These are phyloP conservation scores for Mycena vulgaris DNA, from an alignment of 768 basidiomycete genomes.

Conservation along the genomic window DNA sequence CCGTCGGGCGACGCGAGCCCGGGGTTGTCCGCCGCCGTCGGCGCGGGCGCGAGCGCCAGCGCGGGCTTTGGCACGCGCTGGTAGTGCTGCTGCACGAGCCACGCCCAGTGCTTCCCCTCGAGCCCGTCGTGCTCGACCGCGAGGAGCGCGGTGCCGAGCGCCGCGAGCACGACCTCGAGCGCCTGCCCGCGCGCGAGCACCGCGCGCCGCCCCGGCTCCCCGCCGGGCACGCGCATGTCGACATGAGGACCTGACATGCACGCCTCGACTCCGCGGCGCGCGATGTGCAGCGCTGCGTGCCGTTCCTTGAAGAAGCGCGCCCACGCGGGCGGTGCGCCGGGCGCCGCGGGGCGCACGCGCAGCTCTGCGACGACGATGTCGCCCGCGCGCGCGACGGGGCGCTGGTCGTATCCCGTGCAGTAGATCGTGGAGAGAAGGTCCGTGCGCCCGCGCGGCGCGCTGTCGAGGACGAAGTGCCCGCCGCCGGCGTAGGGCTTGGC, in stretches of 20 bases:
- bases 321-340: conserved; percentile 30
- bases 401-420: conserved; percentile 42
- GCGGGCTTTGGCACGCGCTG: neutral
- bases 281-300: conserved; percentile 40
- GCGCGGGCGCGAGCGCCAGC: neutral
- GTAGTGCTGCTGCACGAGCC: conserved; percentile 25
- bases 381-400: conserved; percentile 21
- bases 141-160: conserved; percentile 34
- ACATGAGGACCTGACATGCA: conserved; percentile 38
- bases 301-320: conserved; percentile 41
- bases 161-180: conserved; percentile 38
- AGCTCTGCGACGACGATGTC: conserved; percentile 44
- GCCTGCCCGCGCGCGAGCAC: conserved; percentile 39
- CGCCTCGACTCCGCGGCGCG: conserved; percentile 39
- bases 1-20: conserved; percentile 14
- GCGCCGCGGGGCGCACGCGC: conserved; percentile 32
- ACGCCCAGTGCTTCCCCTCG: conserved; percentile 39
- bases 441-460: conserved; percentile 32
- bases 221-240: conserved; percentile 22
- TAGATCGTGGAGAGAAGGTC: conserved; percentile 43
- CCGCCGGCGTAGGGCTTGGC: conserved; percentile 35
- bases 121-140: conserved; percentile 43
- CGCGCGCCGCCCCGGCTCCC: conserved; percentile 12
- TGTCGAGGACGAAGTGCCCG: conserved; percentile 41
- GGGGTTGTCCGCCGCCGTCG: conserved; percentile 9